A percentile compares a stretch with the other conserved stretches of the same genome.
Conservation (phyloP, 441 rosid species). For the Sinapis alba region DNA sequence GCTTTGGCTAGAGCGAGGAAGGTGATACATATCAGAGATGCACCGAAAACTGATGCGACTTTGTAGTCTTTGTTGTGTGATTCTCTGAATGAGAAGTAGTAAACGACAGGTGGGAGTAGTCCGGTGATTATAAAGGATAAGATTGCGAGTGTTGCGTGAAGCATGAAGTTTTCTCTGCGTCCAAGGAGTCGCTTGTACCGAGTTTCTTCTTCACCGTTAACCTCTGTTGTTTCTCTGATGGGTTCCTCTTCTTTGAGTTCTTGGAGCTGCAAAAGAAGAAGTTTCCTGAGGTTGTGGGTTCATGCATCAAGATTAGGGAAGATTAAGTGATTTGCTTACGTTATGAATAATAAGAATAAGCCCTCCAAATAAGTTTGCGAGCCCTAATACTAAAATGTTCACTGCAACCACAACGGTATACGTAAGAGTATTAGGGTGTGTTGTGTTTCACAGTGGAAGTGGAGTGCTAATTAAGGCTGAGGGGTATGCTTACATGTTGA, state of each 20-base stretch:
- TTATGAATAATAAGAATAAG: constrained; percentile 61
- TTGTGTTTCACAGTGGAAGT: constrained; percentile 11
- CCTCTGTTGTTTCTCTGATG: constrained; percentile 28
- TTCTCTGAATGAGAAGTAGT: constrained; percentile 64
- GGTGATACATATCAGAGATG: constrained; percentile 65
- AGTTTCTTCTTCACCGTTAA: constrained; percentile 45
- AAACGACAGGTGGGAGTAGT: constrained; percentile 66
- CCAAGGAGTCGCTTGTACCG: constrained; percentile 67
- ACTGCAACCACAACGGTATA: constrained; percentile 52
- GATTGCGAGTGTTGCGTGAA: constrained; percentile 55
- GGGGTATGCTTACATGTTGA: constrained; percentile 57
- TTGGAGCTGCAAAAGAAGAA: constrained; percentile 53
- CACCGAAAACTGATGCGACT: constrained; percentile 57
- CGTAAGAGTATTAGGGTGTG: neutral
- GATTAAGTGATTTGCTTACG: constrained; percentile 49
- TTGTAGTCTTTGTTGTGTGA: constrained; percentile 59
- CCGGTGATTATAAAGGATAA: constrained; percentile 72
- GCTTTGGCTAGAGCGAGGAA: constrained; percentile 75
- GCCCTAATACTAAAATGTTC: constrained; percentile 72
- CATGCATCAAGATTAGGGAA: neutral
- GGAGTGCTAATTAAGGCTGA: neutral
- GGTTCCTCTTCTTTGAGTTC: constrained; percentile 74
- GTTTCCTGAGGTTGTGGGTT: constrained; percentile 4
- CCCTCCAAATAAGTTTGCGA: constrained; percentile 87
- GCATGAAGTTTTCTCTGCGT: constrained; percentile 49